Base-by-base conservation (phyloP, 1,284 basidiomycete species). In the Cutaneotrichosporon mucoides region DNA sequence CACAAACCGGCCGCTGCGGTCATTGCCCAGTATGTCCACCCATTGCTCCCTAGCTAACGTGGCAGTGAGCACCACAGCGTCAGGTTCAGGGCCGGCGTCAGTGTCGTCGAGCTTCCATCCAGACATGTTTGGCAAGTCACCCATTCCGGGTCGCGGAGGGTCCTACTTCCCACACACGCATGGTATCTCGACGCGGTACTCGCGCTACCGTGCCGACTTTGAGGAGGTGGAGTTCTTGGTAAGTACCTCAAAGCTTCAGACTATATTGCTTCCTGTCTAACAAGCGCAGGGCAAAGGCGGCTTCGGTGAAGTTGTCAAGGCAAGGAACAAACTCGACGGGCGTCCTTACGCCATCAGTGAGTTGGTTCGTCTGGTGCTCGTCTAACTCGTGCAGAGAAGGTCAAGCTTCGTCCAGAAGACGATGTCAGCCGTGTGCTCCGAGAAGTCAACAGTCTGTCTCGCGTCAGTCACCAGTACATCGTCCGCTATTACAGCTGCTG, bases 241-340 rank as follows among this genome's bases (percentile, higher is more conserved):
- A 44, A 61, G 71, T 67, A 24, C 24, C 24, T 24, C 24, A 24
- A 24, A 24, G 24, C 24, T 24, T 24, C 24, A 24, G 24, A 24
- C 24, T 24, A 24, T 24, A 24, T 24, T 24, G 24, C 24, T 24
- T 24, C 24, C 24, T 24, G 24, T 24, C 24, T 24, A 24, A 24
- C 24, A 24, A 24, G 24, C 24, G 3, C 62, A 90, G 88, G 93
- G 94, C 1, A 89, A 88, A 72, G 93, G 93, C 1, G 92, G 89
- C 0, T 98, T 94, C 73, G 92, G 93, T 0, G 89, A 90, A 24
- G 94, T 97, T 0, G 91, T 96, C 47, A 97, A 97, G 75, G 93
- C 92, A 1, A 82, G 87, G 55, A 94, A 97, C 72, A 89, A 86
- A 77, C 75, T 83, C 1, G 82, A 84, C 60, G 80, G 69, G 1